Base-by-base conservation (phyloP, 495 filamentous ascomycete species). In the Penicillium paxilli region DNA sequence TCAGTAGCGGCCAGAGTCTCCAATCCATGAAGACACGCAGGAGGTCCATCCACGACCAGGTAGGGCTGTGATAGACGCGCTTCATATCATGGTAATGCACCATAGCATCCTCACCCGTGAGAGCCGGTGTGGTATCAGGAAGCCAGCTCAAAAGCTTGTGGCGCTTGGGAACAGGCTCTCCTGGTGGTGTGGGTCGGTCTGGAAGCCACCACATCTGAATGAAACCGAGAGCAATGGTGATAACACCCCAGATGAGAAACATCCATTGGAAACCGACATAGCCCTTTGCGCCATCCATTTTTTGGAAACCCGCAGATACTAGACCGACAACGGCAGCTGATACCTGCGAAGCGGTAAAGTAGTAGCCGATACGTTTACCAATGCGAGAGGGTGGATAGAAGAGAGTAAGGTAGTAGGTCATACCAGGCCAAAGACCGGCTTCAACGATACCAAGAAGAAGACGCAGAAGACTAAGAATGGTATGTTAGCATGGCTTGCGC, bases 351-450 rank as follows among this genome's bases (percentile, higher is more conserved):
- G 92, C 92, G 4, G 92, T 96, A 65, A 90, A 96, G 65, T 96
- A 96, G 57, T 86, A 80, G 19, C 92, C 92, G 51, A 96, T 95
- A 5, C 92, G 80, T 65, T 94, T 96, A 3, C 91, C 91, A 5
- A 87, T 94, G 9, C 88, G 82, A 1, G 85, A 88, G 0, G 91
- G 89, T 0, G 91, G 92, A 63, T 96, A 96, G 77, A 95, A 96
- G 14, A 96, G 79, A 1, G 92, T 94, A 19, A 96, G 78, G 60
- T 95, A 96, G 70, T 94, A 96, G 17, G 91, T 83, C 91, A 96
- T 96, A 32, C 92, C 92, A 2, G 92, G 92, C 91, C 92, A 96
- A 85, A 96, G 91, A 16, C 92, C 92, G 9, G 92, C 91, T 62
- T 90, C 92, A 17, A 96, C 91, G 48, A 95, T 80, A 37, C 92